These are phyloP conservation scores for Chenopodium quinoa DNA, from an alignment of 148 eudicot species.

Conservation along the genomic window DNA sequence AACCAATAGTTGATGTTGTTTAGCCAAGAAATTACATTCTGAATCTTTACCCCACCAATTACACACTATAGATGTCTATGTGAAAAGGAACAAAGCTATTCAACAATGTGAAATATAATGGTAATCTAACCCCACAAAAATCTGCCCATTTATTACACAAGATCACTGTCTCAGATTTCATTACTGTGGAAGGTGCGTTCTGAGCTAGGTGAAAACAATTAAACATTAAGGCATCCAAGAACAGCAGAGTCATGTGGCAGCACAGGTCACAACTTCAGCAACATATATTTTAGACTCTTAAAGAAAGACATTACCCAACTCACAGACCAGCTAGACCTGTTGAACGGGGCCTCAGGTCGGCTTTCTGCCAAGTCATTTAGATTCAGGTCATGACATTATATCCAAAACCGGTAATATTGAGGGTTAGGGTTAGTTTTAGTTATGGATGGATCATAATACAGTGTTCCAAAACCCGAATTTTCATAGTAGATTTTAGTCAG, in stretches of 20 bases:
- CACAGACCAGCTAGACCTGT: conserved; percentile 1
- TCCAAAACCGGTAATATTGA: neutral
- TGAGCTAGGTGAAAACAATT: neutral
- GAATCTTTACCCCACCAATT: conserved; percentile 9
- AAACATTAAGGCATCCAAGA: neutral
- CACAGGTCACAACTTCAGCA: neutral
- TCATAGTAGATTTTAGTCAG: neutral
- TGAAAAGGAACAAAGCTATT: neutral
- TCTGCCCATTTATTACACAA: conserved; percentile 1
- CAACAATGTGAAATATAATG: conserved; percentile 8
- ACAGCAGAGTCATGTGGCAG: conserved; percentile 17
- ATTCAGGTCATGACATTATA: neutral
- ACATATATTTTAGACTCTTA: neutral
- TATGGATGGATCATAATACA: neutral
- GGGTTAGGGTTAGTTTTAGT: neutral
- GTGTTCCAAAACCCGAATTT: neutral
- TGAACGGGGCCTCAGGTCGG: neutral
- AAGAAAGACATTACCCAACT: neutral
- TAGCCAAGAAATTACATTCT: neutral
- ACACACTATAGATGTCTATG: neutral
- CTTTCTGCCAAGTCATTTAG: neutral
- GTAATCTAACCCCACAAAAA: conserved; percentile 1
- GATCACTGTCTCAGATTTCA: neutral
- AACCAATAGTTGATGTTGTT: conserved; percentile 1
- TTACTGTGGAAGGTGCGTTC: conserved; percentile 12